phyloP scores from a whole-genome alignment of 345 rosid genomes.

The Dipteronia sinensis region DNA sequence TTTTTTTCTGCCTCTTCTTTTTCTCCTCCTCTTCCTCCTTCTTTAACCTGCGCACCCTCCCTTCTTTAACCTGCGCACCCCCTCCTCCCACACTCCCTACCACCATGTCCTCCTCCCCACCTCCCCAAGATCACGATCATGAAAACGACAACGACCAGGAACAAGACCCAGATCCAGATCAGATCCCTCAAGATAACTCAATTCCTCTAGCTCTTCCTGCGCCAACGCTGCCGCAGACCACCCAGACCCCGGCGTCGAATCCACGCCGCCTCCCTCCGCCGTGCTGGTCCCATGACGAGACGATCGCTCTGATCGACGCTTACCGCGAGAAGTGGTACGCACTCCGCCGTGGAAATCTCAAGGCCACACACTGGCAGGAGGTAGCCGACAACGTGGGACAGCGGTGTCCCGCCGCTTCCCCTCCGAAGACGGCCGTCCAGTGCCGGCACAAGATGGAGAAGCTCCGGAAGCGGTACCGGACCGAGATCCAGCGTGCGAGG shows the following conservation, averaged over 20 bases:
- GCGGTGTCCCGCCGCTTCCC: conserved; percentile 64
- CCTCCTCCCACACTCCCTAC: conserved; percentile 25
- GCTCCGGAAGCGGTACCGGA: conserved; percentile 80
- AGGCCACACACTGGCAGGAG: conserved; percentile 94
- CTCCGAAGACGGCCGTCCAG: conserved; percentile 81
- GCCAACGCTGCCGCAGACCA: background rate
- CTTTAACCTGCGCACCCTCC: conserved; percentile 17
- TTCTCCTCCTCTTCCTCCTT: background rate
- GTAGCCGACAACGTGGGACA: conserved; percentile 69
- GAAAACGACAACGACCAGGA: background rate
- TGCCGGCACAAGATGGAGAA: conserved; percentile 99
- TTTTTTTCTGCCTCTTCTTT: background rate
- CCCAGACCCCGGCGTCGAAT: conserved; percentile 29
- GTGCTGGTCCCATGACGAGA: conserved; percentile 93
- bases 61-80: conserved; percentile 18
- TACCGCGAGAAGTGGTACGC: conserved; percentile 90
- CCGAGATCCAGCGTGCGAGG: conserved; percentile 88
- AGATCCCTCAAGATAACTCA: conserved; percentile 12
- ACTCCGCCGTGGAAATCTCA: conserved; percentile 89
- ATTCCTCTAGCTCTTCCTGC: conserved; percentile 21
- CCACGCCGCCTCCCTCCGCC: conserved; percentile 94
- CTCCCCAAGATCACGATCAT: background rate
- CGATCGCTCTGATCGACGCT: conserved; percentile 72
- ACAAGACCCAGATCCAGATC: conserved; percentile 8
- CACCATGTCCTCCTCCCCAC: conserved; percentile 21